Base-by-base conservation (phyloP, 495 filamentous ascomycete genomes). In the Gamarada debralockiae region DNA sequence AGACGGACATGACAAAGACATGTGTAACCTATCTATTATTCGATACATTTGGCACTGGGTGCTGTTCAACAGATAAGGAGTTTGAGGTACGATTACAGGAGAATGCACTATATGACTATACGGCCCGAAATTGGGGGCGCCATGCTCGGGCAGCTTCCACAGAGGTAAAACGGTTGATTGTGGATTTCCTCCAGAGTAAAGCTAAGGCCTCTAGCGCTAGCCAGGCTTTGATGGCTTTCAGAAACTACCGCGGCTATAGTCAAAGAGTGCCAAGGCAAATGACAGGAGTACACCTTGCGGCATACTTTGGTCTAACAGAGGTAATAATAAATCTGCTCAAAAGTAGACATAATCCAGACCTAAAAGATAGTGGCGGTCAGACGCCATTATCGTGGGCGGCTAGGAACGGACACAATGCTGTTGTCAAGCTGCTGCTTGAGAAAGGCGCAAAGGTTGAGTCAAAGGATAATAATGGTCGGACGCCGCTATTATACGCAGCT, bases 1-100 rank as follows among this genome's bases (percentile, higher is more conserved):
- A 71, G 27, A 9, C 21, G 6, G 40, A 56, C 7, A 69, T 79
- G 12, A 55, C 70, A 15, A 50, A 18, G 13, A 59, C 48, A 14
- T 79, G 76, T 56, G 23, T 70, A 25, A 73, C 67, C 0, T 77
- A 77, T 48, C 65, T 80, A 13, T 71, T 10, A 33, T 53, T 53
- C 34, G 25, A 45, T 1, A 40, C 10, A 6, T 53, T 53, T 31
- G 3, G 46, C 15, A 22, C 7, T 33, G 50, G 50, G 12, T 22
- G 21, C 4, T 53, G 50, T 27, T 14, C 33, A 17, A 46, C 34
- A 13, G 41, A 53, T 22, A 22, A 53, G 1, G 57, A 7, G 72
- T 71, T 76, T 43, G 51, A 61, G 25, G 34, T 17, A 37, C 66
- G 68, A 10, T 17, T 51, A 15, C 50, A 27, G 18, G 7, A 10